These are phyloP conservation scores for Metschnikowia peoriensis DNA, from an alignment of 805 yeast genomes.

Conservation along the genomic window DNA sequence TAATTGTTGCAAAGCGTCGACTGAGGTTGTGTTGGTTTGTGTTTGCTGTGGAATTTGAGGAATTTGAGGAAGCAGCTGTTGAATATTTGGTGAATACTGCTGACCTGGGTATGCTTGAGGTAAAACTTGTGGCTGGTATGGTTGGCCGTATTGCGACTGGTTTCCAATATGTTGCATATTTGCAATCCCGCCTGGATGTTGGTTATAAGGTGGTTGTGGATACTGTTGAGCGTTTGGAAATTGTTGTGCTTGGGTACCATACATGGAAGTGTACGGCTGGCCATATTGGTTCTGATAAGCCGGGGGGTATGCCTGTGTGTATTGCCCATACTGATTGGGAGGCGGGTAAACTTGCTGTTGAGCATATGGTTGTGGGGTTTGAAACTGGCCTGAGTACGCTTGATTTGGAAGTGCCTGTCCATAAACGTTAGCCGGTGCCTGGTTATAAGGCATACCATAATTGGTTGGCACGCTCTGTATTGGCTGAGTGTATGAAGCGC, in stretches of 20 bases:
- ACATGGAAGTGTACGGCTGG: conserved; percentile 12
- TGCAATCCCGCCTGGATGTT: conserved; percentile 12
- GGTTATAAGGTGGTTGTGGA: conserved; percentile 25
- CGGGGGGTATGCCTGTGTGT: conserved; percentile 6
- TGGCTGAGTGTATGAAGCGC: neutral
- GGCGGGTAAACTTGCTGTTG: conserved; percentile 7
- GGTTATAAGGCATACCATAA: neutral
- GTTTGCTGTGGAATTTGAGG: neutral
- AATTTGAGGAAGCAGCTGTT: neutral
- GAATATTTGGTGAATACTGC: neutral
- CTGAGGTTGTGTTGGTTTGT: neutral
- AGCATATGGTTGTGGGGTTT: conserved; percentile 3
- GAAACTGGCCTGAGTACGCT: conserved; percentile 1
- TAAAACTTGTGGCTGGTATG: conserved; percentile 9
- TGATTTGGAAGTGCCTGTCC: conserved; percentile 1
- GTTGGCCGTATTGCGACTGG: conserved; percentile 15
- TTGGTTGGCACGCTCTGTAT: neutral
- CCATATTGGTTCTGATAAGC: conserved; percentile 15
- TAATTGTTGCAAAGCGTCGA: conserved; percentile 16
- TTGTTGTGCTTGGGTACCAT: conserved; percentile 2
- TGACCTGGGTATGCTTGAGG: conserved; percentile 5
- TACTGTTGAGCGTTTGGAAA: conserved; percentile 14
- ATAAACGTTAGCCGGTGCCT: neutral
- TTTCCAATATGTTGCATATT: conserved; percentile 19
- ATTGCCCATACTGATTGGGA: conserved; percentile 9